Percentiles rank a stretch among this genome's conserved stretches.
These are phyloP conservation scores for Crithidia fasciculata DNA, from an alignment of 208 protist genomes.

Conservation along the genomic window DNA sequence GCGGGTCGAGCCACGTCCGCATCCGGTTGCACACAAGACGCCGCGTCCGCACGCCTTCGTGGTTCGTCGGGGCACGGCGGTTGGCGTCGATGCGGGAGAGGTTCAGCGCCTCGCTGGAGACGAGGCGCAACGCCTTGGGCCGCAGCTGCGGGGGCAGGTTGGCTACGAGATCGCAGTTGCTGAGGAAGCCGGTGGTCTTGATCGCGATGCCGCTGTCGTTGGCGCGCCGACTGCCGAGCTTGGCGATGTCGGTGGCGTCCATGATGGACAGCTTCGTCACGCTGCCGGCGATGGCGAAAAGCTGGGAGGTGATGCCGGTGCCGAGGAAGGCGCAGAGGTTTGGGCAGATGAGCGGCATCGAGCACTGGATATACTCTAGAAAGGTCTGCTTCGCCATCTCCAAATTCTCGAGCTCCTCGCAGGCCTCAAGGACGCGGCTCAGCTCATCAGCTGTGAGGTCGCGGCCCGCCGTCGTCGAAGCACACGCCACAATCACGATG, in stretches of 20 bases:
- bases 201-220: constrained; percentile 71
- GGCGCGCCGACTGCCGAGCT: constrained; percentile 74
- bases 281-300: constrained; percentile 88
- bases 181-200: constrained; percentile 87
- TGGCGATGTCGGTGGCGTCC: constrained; percentile 67
- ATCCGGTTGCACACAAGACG: constrained; percentile 67
- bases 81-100: constrained; percentile 89
- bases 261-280: constrained; percentile 75
- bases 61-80: constrained; percentile 65
- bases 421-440: constrained; percentile 74
- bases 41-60: constrained; percentile 74
- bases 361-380: constrained; percentile 91
- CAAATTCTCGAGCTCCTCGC: constrained; percentile 90
- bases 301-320: constrained; percentile 90
- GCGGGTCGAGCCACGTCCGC: constrained; percentile 80
- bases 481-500: constrained; percentile 85
- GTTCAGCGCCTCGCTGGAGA: constrained; percentile 57
- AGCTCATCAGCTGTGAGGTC: constrained; percentile 67
- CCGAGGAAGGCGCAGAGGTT: constrained; percentile 93
- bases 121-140: constrained; percentile 82
- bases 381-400: constrained; percentile 93
- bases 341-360: constrained; percentile 92
- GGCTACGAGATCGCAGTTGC: constrained; percentile 82
- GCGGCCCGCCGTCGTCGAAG: constrained; percentile 85
- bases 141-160: constrained; percentile 86